Evolutionary conservation across 2,329 filamentous ascomycete genomes (phyloP).

Genomic region (Seiridium cupressi): DNA sequence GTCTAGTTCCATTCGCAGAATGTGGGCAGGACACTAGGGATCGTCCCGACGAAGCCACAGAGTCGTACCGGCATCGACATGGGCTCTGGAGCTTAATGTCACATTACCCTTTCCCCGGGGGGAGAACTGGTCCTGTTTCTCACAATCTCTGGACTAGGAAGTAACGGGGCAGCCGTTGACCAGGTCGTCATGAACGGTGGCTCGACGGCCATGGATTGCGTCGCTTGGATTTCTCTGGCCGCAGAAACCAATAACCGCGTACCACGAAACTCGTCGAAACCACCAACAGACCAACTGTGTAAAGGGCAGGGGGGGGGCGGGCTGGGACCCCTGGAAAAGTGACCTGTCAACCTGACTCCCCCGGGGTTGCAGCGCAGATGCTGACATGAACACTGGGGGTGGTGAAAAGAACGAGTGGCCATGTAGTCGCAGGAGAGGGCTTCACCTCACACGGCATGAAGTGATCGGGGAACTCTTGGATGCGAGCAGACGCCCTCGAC

Average conservation of each 20-base stretch:
- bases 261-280: no score
- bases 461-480: no score
- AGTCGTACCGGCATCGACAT: background rate
- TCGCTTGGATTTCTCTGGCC: no score
- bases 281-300: no score
- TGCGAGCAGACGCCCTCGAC: background rate
- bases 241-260: no score
- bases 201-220: no score
- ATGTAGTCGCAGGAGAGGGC: background rate
- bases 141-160: background rate
- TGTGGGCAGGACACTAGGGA: background rate
- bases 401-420: background rate
- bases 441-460: conserved; percentile 3
- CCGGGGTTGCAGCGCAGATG: conserved; percentile 2
- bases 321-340: background rate
- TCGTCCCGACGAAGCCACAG: background rate
- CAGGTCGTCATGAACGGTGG: no score
- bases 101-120: no score
- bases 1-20: background rate
- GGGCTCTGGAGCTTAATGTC: background rate
- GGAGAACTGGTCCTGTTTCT: background rate
- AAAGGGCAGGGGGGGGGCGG: no score
- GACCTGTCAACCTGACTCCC: conserved; percentile 3
- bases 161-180: background rate
- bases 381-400: background rate